Conservation (phyloP, 2,329 filamentous ascomycete genomes). For the Myriosclerotinia duriaeana region DNA sequence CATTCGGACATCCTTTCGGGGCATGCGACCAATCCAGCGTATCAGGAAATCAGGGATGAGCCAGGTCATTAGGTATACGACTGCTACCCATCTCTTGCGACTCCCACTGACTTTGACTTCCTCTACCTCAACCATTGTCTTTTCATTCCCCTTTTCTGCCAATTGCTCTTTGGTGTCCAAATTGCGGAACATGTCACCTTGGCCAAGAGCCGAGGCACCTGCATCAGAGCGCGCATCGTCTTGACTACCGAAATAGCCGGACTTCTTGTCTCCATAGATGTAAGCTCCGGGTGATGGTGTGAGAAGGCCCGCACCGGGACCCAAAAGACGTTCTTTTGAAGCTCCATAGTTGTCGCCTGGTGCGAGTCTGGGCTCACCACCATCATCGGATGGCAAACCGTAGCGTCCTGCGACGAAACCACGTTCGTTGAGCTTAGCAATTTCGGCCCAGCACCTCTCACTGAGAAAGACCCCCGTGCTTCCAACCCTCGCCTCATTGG, state of each 20-base stretch:
- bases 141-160: slow-evolving; percentile 91
- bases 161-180: slow-evolving; percentile 91
- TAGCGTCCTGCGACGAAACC: slow-evolving; percentile 55
- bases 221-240: slow-evolving; percentile 87
- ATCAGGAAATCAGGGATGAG: slow-evolving; percentile 84
- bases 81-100: slow-evolving; percentile 85
- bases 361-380: slow-evolving; percentile 60
- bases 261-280: slow-evolving; percentile 70
- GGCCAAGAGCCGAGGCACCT: slow-evolving; percentile 84
- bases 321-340: slow-evolving; percentile 59
- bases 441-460: slow-evolving; percentile 91
- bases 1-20: slow-evolving; percentile 84
- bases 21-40: slow-evolving; percentile 75
- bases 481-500: slow-evolving; percentile 85
- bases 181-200: slow-evolving; percentile 97
- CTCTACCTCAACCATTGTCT: slow-evolving; percentile 86
- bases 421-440: slow-evolving; percentile 71
- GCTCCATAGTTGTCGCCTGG: slow-evolving; percentile 59
- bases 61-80: slow-evolving; percentile 83
- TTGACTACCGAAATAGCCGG: slow-evolving; percentile 75
- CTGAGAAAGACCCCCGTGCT: slow-evolving; percentile 94
- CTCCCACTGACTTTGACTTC: slow-evolving; percentile 73
- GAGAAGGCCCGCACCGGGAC: slow-evolving; percentile 47
- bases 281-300: slow-evolving; percentile 59
- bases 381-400: slow-evolving; percentile 56